These are phyloP conservation scores for Suhomyces wounanorum DNA, from an alignment of 1,139 yeast species.

Conservation along the genomic window DNA sequence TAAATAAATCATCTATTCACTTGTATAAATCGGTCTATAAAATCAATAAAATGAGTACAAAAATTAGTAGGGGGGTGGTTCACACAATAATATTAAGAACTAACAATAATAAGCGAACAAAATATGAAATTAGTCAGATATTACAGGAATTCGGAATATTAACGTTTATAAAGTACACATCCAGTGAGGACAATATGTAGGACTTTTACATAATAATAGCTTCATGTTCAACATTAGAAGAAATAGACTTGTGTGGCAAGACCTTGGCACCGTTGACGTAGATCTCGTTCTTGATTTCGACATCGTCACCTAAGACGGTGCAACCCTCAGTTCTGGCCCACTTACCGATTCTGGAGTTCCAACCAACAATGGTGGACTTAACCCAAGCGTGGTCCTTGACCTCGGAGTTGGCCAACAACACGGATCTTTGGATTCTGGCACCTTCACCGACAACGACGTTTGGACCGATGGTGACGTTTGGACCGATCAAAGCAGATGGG, in stretches of 20 bases:
- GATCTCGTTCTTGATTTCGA: conserved; percentile 95
- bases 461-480: conserved; percentile 97
- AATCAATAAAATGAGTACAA: not conserved
- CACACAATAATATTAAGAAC: not conserved
- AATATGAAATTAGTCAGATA: not conserved
- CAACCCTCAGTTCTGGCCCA: conserved; percentile 99
- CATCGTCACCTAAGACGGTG: conserved; percentile 98
- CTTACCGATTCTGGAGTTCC: conserved; percentile 98
- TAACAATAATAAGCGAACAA: not conserved
- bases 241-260: conserved; percentile 96
- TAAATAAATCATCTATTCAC: not conserved
- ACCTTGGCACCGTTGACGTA: conserved; percentile 99
- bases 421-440: conserved; percentile 97
- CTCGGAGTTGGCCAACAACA: conserved; percentile 84
- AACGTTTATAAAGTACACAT: conserved; percentile 9
- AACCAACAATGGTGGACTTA: conserved; percentile 96
- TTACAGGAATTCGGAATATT: not conserved
- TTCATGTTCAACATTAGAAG: conserved; percentile 95
- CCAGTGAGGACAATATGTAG: conserved; percentile 4
- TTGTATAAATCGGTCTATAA: not conserved
- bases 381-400: conserved; percentile 98
- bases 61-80: too few relatives aligned
- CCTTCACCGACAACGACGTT: conserved; percentile 96
- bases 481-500: conserved; percentile 94
- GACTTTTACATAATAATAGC: conserved; percentile 84